Evolutionary conservation across 148 eudicot genomes (phyloP), one percentile per base, ranked within the genome.

Genomic region (Pharnaceum exiguum): DNA sequence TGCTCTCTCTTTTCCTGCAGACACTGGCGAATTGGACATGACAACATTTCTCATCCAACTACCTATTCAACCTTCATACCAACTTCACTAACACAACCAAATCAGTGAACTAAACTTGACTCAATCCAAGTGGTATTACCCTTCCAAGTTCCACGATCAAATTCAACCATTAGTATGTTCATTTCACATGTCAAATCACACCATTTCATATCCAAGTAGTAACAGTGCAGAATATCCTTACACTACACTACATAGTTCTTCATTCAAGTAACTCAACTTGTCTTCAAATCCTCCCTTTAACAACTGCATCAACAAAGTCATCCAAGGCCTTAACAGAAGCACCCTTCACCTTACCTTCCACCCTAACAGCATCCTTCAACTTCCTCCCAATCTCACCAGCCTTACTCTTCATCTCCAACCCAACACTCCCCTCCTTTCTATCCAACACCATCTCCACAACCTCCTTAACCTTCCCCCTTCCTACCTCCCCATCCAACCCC

Each of bases 361-460:
- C 72, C 10, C 40, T 55, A n/a, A 74, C 9, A 13, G 80, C 69
- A 22, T 45, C 63, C 37, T 69, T 71, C 6, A 86, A 68, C 55
- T 65, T 44, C 57, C 69, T 68, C 13, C 70, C 74, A 43, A 79
- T 67, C 49, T 71, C 72, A 53, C 40, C 66, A 18, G 84, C 89
- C 30, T 70, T 81, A 68, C 27, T 77, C 78, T 70, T 85, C 85
- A 89, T 74, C 35, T 71, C 80, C 52, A 9, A 33, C 15, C 68
- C 68, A 2, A 57, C 57, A 22, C 82, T 78, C 55, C 70, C 73
- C 5, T 71, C 78, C 26, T 49, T 66, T 29, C 74, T 54, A 3
- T 61, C 82, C 77, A 85, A 69, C 57, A 75, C 87, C 55, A 54
- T n/a, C 31, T 62, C 72, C 2, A 85, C 68, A 46, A 73, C 77